Conservation (phyloP, 2,329 filamentous ascomycete species). For the Aspergillus transmontanensis region DNA sequence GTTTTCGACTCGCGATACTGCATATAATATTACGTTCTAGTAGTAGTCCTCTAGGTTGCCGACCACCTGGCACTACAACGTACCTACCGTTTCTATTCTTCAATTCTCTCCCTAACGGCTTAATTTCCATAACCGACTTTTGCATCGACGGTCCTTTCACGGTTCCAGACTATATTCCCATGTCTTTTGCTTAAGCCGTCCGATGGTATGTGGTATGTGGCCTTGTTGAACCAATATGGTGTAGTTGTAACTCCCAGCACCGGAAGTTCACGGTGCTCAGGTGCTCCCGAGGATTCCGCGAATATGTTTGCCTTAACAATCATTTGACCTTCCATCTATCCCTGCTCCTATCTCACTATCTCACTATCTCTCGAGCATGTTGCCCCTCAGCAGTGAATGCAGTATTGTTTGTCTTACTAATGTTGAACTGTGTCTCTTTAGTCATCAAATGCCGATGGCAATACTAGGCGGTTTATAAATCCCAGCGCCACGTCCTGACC, state of each 20-base stretch:
- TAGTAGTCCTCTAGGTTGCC: too few relatives aligned
- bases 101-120: background rate
- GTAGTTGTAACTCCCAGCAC: background rate
- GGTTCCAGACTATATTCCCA: background rate
- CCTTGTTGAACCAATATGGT: background rate
- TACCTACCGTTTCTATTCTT: background rate
- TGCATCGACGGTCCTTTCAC: background rate
- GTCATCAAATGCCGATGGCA: slow-evolving; percentile 34
- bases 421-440: slow-evolving; percentile 18
- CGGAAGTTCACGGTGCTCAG: slow-evolving; percentile 2
- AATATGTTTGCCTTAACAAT: slow-evolving; percentile 10
- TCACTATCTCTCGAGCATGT: background rate
- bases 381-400: slow-evolving; percentile 1
- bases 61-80: background rate
- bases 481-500: slow-evolving; percentile 22
- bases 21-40: background rate
- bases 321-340: slow-evolving; percentile 2
- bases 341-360: background rate
- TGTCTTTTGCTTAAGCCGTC: slow-evolving; percentile 10
- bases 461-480: slow-evolving; percentile 28
- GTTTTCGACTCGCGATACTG: background rate
- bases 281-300: slow-evolving; percentile 10
- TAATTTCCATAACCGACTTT: background rate
- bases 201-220: slow-evolving; percentile 20
- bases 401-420: slow-evolving; percentile 22